Evolutionary conservation across 345 rosid species (phyloP), one percentile per base, ranked within the genome.

Genomic region (Salix viminalis): DNA sequence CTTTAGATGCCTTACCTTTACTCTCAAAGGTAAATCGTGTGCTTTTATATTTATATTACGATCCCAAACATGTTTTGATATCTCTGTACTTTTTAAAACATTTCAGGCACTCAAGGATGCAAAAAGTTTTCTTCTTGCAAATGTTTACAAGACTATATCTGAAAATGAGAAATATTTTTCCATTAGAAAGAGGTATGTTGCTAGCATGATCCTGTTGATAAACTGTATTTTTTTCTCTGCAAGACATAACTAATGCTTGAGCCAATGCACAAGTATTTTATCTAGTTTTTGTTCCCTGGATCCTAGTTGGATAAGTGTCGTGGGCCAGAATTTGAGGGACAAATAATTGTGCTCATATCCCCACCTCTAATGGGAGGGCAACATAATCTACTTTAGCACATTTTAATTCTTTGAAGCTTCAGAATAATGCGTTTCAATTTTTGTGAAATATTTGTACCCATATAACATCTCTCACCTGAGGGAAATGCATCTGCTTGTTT

Each of bases 1-100:
- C 96, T 76, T 78, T 95, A 81, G 99, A 95, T 87, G 94, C 94
- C 73, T 87, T 95, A 87, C 99, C 98, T 75, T 83, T 89, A 65
- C 93, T 95, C 61, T 84, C 93, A 37, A 95, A 84, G 94, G 98
- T 91, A 73, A 80, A 52, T 77, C 37, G 54, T 64, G 64, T 83
- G 56, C 44, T 77, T 80, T 75, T 48, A 46, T 14, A 13, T 46
- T 46, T 46, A 46, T 46, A 13, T 41, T 10, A 19, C 24, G 11
- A 52, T 37, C 58, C 56, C 64, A 60, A 13, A 65, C 15, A 69
- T 44, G 36, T 36, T 56, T 69, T 52, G 50, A 77, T 41, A 24
- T 70, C 34, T 54, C 54, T 18, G 65, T 26, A 50, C 36, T 75
- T 80, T 80, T 77, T 66, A 21, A 69, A 82, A 80, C 13, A 39